Conservation (phyloP, 306 rosid genomes). For the Chamaecrista fasciculata region DNA sequence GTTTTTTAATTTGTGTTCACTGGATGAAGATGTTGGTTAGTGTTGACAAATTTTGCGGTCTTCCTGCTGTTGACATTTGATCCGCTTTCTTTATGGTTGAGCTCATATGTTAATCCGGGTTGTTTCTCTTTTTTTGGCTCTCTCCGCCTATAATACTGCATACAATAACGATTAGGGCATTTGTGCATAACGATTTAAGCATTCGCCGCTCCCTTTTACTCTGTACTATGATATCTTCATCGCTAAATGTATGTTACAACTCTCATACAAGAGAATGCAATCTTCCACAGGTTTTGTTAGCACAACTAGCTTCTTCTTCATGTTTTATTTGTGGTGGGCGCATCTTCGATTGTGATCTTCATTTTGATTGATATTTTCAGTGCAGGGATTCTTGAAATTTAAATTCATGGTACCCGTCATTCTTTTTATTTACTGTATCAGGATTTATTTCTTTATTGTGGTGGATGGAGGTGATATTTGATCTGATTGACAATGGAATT, state of each 20-base stretch:
- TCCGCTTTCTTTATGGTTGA: neutral
- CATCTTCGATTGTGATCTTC: neutral
- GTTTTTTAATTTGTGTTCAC: neutral
- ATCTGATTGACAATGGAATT: neutral
- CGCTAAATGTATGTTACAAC: neutral
- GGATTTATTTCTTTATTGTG: neutral
- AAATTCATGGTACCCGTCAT: neutral
- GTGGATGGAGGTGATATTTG: neutral
- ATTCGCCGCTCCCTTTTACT: neutral
- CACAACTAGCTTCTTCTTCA: neutral
- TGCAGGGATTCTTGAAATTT: neutral
- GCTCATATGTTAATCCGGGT: neutral
- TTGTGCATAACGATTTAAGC: neutral
- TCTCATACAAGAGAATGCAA: neutral
- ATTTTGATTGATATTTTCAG: neutral
- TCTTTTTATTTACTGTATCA: neutral
- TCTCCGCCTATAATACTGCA: neutral
- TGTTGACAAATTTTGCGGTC: neutral
- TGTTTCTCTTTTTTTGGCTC: neutral
- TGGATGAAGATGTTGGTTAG: neutral
- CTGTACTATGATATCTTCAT: constrained; percentile 4
- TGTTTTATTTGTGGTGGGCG: neutral
- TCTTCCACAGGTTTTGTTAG: neutral
- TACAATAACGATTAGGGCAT: neutral
- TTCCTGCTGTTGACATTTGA: neutral